Evolutionary conservation across 2,329 filamentous ascomycete species (phyloP).

Genomic region (Escovopsis weberi): DNA sequence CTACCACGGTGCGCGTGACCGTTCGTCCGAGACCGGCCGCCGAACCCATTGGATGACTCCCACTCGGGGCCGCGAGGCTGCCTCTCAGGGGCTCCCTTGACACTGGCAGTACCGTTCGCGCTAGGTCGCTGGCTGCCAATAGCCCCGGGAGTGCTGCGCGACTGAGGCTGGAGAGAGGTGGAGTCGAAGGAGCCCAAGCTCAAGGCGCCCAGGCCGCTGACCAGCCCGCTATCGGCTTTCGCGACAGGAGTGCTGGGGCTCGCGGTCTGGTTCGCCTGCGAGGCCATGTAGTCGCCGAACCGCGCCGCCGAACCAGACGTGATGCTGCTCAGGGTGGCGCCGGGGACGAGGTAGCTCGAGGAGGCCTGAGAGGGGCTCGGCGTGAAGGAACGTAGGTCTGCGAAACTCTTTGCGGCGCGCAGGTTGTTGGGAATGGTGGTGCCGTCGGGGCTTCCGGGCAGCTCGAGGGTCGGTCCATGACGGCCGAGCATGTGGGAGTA

Average conservation of each 20-base stretch:
- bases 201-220: conserved; percentile 34
- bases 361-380: conserved; percentile 79
- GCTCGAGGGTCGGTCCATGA: conserved; percentile 72
- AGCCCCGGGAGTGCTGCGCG: conserved; percentile 40
- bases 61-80: conserved; percentile 52
- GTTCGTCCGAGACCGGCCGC: conserved; percentile 37
- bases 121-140: conserved; percentile 51
- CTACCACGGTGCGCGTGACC: conserved; percentile 49
- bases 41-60: conserved; percentile 40
- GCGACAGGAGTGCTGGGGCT: conserved; percentile 24
- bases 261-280: conserved; percentile 17
- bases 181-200: conserved; percentile 38
- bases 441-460: conserved; percentile 63
- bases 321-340: conserved; percentile 41
- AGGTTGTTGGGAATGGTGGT: conserved; percentile 59
- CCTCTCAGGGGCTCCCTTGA: conserved; percentile 38
- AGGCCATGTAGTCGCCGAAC: conserved; percentile 31
- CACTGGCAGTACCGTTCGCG: conserved; percentile 26
- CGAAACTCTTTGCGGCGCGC: conserved; percentile 89
- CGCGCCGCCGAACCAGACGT: conserved; percentile 22
- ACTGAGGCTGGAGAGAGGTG: conserved; percentile 20
- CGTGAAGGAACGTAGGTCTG: conserved; percentile 86
- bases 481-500: conserved; percentile 61
- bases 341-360: conserved; percentile 52
- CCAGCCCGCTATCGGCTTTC: conserved; percentile 26